phyloP scores from a whole-genome alignment of 208 protist genomes.

The Leishmania guyanensis region DNA sequence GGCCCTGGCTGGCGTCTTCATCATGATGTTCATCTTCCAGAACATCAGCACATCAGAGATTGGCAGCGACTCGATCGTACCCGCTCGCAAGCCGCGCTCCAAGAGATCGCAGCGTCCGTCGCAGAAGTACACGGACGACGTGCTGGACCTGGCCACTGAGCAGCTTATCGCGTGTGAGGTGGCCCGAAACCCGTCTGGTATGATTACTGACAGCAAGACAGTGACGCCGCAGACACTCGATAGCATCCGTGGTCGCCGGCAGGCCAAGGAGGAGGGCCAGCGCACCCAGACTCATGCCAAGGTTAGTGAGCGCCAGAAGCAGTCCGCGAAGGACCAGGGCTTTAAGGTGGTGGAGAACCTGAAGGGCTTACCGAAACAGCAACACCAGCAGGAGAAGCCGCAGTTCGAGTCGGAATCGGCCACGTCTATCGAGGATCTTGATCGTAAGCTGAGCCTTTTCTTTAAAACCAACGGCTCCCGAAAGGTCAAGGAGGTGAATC shows the following conservation, averaged over 20 bases:
- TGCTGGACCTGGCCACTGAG: constrained; percentile 64
- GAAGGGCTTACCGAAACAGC: constrained; percentile 23
- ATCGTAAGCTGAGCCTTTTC: constrained; percentile 74
- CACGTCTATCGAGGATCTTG: constrained; percentile 56
- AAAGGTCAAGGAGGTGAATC: constrained; percentile 38
- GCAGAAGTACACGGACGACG: constrained; percentile 45
- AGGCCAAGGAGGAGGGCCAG: constrained; percentile 35
- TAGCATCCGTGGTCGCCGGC: constrained; percentile 32
- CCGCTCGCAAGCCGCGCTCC: constrained; percentile 33
- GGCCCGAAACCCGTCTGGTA: constrained; percentile 41
- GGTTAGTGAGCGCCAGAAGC: constrained; percentile 46
- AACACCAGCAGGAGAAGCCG: constrained; percentile 26
- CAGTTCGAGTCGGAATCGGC: constrained; percentile 15
- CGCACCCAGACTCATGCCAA: constrained; percentile 8
- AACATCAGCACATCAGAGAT: constrained; percentile 54
- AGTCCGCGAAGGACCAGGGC: constrained; percentile 52
- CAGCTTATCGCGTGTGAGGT: constrained; percentile 72
- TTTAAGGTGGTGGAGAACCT: constrained; percentile 45
- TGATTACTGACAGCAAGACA: constrained; percentile 60
- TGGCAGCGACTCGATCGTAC: not conserved
- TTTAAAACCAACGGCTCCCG: constrained; percentile 60
- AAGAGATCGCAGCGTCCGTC: constrained; percentile 40
- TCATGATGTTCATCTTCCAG: constrained; percentile 76
- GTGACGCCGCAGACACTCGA: constrained; percentile 51
- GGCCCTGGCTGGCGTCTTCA: constrained; percentile 53